These are phyloP conservation scores for Umbelopsis ramanniana DNA, from an alignment of 192 early-diverging fungal species.

Conservation along the genomic window DNA sequence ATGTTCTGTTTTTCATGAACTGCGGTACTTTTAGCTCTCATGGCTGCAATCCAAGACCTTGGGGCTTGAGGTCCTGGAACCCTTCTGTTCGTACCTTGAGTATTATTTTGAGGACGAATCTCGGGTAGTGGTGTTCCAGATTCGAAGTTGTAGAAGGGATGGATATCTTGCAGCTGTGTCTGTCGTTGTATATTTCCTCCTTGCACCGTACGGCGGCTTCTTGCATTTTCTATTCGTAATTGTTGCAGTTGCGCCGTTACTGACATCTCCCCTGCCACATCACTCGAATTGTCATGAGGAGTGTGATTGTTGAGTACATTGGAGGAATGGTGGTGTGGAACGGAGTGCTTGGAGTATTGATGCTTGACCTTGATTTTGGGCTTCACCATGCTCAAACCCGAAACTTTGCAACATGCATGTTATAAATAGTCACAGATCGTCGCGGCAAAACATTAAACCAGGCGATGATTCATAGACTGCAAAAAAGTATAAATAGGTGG, in stretches of 20 bases:
- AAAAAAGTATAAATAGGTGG: not conserved
- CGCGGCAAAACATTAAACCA: not conserved
- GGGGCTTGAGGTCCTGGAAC: constrained; percentile 4
- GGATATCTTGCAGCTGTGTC: constrained; percentile 1
- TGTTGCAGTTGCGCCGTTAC: constrained; percentile 1
- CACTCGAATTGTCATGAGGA: not conserved
- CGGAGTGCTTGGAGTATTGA: not conserved
- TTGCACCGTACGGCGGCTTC: not conserved
- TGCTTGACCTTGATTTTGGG: not conserved
- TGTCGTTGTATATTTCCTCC: not conserved
- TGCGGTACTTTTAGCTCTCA: not conserved
- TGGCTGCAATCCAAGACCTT: not conserved
- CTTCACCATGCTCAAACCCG: not conserved
- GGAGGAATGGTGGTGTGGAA: not conserved
- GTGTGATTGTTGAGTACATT: not conserved
- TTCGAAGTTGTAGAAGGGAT: not conserved
- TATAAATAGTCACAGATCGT: not conserved
- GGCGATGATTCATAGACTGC: not conserved
- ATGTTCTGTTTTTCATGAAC: constrained; percentile 1
- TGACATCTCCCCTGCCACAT: not conserved
- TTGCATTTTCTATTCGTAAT: constrained; percentile 1
- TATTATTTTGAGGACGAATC: not conserved
- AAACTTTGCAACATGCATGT: not conserved
- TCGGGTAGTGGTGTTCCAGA: constrained; percentile 1
- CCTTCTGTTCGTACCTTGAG: not conserved